phyloP scores from a whole-genome alignment of 441 rosid species.

The Lagerstroemia fauriei region DNA sequence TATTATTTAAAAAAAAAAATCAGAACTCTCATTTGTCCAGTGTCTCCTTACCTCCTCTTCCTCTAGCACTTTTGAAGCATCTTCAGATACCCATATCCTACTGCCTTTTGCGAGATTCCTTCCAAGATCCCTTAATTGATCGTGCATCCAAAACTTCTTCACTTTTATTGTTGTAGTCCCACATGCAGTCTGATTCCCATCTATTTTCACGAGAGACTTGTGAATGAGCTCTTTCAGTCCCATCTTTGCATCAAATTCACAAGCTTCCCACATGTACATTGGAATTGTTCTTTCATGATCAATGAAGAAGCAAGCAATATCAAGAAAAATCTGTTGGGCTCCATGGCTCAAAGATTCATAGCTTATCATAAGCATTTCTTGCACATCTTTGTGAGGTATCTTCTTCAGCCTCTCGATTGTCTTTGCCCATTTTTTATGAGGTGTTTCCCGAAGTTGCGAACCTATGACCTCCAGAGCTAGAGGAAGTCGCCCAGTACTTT shows the following conservation, averaged over 20 bases:
- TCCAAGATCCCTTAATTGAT: constrained; percentile 25
- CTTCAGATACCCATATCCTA: constrained; percentile 11
- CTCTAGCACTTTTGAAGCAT: not conserved
- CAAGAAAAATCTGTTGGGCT: not conserved
- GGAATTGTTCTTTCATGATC: not conserved
- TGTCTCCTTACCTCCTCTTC: not conserved
- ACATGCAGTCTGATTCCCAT: too few species aligned
- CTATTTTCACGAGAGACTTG: constrained; percentile 12
- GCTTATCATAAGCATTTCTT: not conserved
- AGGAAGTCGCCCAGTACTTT: not conserved
- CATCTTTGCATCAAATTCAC: not conserved
- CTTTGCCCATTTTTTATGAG: not conserved
- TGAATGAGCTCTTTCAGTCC: not conserved
- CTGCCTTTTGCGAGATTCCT: constrained; percentile 19
- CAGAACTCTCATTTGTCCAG: too few species aligned
- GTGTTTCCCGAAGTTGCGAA: not conserved
- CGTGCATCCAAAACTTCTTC: constrained; percentile 25
- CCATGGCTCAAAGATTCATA: not conserved
- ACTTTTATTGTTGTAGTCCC: not conserved
- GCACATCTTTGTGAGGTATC: not conserved
- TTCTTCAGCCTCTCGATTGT: not conserved
- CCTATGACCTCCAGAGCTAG: constrained; percentile 5
- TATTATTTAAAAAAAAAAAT: too few species aligned
- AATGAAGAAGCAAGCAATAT: constrained; percentile 1
- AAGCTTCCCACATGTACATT: constrained; percentile 14